Evolutionary conservation across 2,329 filamentous ascomycete species (phyloP).

Genomic region (Aspergillus spinulosporus): DNA sequence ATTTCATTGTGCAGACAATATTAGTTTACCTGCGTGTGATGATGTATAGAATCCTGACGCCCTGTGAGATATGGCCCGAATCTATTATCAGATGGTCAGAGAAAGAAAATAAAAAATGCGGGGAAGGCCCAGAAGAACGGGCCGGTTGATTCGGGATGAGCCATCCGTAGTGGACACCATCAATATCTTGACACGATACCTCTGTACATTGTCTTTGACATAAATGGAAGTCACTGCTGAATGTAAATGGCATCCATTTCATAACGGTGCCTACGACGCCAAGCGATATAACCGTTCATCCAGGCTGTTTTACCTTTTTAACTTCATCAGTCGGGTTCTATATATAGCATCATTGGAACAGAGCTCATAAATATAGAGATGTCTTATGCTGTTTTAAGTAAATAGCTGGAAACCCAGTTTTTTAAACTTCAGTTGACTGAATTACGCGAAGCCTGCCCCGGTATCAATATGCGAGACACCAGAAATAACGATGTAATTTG

Average conservation of each 20-base stretch:
- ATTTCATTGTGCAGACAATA: neutral
- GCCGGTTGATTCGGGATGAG: neutral
- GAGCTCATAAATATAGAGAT: neutral
- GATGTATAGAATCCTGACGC: neutral
- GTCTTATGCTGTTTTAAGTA: too few species aligned
- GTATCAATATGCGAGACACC: too few species aligned
- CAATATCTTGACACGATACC: neutral
- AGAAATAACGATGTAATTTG: too few species aligned
- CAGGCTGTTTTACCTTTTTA: neutral
- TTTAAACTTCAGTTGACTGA: too few species aligned
- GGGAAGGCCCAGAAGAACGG: neutral
- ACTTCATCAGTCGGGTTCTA: slow-evolving; percentile 9
- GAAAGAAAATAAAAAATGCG: neutral
- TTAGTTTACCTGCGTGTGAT: too few species aligned
- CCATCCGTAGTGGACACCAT: neutral
- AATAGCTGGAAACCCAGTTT: too few species aligned
- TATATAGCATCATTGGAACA: slow-evolving; percentile 6
- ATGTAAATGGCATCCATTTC: too few species aligned
- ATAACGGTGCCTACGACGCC: too few species aligned
- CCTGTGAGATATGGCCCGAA: neutral
- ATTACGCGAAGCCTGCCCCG: too few species aligned
- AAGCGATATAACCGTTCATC: too few species aligned
- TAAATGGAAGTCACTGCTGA: too few species aligned
- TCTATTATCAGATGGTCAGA: slow-evolving; percentile 8
- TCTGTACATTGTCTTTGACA: neutral